A percentile compares a stretch with the other conserved stretches of the same genome.
Conservation (phyloP, 2,329 filamentous ascomycete genomes). For the Pseudocercospora crystallina region DNA sequence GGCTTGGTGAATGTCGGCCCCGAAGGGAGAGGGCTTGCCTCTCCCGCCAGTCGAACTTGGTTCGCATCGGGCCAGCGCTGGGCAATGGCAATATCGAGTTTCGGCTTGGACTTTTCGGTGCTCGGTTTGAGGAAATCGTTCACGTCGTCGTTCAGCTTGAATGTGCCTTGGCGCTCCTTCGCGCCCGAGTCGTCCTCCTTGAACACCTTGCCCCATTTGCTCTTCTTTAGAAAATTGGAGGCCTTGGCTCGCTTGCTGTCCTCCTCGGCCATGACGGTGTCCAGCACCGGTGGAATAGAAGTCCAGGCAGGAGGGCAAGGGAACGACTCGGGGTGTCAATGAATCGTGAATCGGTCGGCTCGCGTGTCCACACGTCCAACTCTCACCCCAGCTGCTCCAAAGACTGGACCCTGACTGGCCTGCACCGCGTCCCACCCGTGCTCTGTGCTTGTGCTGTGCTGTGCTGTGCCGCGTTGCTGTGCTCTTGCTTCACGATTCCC, state of each 20-base stretch:
- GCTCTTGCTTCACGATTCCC: no score
- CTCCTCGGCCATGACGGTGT: conserved; percentile 23
- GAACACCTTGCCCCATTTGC: conserved; percentile 35
- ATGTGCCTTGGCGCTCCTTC: conserved; percentile 17
- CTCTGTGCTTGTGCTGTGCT: no score
- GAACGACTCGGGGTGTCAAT: no score
- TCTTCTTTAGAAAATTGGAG: conserved; percentile 30
- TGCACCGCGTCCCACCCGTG: no score
- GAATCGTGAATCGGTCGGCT: no score
- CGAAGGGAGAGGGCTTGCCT: conserved; percentile 12
- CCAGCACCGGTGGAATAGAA: conserved; percentile 12
- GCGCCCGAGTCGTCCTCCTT: conserved; percentile 22
- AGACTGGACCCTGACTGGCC: no score
- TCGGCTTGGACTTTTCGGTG: conserved; percentile 45
- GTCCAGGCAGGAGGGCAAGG: no score
- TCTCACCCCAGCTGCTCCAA: no score
- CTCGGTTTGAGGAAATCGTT: conserved; percentile 60
- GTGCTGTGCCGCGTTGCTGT: no score
- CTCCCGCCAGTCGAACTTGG: conserved; percentile 37
- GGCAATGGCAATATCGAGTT: conserved; percentile 52
- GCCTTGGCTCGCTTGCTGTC: conserved; percentile 22
- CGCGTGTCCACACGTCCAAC: no score
- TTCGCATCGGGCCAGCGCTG: conserved; percentile 53
- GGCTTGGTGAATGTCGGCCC: conserved; percentile 32
- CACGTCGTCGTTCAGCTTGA: conserved; percentile 47